phyloP scores from a whole-genome alignment of 805 yeast genomes.

The Hanseniaspora lachancei region DNA sequence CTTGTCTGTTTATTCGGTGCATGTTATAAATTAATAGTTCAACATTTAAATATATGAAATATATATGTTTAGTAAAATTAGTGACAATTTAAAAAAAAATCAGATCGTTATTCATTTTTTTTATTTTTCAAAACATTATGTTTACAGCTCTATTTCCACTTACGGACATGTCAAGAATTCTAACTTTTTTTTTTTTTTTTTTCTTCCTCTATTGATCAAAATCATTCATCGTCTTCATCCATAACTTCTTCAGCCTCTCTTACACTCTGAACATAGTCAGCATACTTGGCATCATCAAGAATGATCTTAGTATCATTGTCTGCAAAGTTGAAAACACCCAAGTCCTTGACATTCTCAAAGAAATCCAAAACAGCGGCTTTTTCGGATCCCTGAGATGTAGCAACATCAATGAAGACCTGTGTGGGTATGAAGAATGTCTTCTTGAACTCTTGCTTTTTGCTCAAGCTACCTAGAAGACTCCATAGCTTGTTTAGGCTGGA shows the following conservation, averaged over 20 bases:
- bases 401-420: not conserved
- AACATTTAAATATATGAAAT: not conserved
- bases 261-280: not conserved
- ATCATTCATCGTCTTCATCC: not conserved
- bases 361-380: not conserved
- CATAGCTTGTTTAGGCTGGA: slow-evolving; percentile 57
- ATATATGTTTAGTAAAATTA: not conserved
- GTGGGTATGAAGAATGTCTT: not conserved
- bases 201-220: not conserved
- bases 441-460: slow-evolving; percentile 24
- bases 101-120: not conserved
- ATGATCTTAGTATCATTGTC: slow-evolving; percentile 19
- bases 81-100: not conserved
- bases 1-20: not conserved
- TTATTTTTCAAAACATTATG: not conserved
- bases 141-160: slow-evolving; percentile 15
- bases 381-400: not conserved
- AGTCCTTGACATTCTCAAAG: not conserved
- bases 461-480: slow-evolving; percentile 54
- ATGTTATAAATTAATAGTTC: too few relatives aligned
- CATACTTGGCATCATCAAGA: slow-evolving; percentile 21
- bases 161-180: not conserved
- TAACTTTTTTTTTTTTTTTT: not conserved
- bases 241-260: not conserved
- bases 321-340: slow-evolving; percentile 3